Conservation (phyloP, 169 alveolate genomes). For the Plasmodium chabaudi region DNA sequence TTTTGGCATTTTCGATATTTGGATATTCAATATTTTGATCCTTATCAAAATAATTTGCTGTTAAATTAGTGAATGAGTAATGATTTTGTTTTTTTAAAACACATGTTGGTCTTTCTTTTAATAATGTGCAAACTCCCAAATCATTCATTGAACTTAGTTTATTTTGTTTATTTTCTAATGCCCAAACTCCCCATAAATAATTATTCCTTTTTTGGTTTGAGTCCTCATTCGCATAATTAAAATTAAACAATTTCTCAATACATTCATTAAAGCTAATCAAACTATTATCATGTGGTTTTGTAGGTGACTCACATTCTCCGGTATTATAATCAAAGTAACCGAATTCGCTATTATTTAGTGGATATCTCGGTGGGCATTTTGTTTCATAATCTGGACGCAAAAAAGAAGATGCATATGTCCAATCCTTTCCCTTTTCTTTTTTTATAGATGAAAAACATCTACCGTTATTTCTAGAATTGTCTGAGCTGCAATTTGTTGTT, state of each 20-base stretch:
- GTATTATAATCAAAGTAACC: slow-evolving; percentile 51
- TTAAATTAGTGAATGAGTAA: slow-evolving; percentile 47
- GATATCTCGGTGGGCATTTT: slow-evolving; percentile 70
- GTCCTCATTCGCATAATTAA: slow-evolving; percentile 9
- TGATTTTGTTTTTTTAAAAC: slow-evolving; percentile 29
- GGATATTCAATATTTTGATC: slow-evolving; percentile 37
- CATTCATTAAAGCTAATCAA: slow-evolving; percentile 13
- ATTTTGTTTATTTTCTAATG: slow-evolving; percentile 10
- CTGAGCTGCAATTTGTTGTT: slow-evolving; percentile 15
- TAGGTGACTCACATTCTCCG: slow-evolving; percentile 39
- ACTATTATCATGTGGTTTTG: neutral
- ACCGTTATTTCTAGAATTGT: slow-evolving; percentile 7
- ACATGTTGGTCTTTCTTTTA: slow-evolving; percentile 38
- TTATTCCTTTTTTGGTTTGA: neutral
- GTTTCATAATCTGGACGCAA: slow-evolving; percentile 58
- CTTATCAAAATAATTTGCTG: slow-evolving; percentile 54
- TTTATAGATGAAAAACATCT: slow-evolving; percentile 51
- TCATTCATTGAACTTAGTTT: slow-evolving; percentile 43
- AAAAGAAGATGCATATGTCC: slow-evolving; percentile 73
- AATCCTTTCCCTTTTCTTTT: slow-evolving; percentile 45
- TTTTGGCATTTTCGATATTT: slow-evolving; percentile 3
- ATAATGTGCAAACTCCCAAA: slow-evolving; percentile 27
- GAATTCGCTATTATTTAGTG: slow-evolving; percentile 54
- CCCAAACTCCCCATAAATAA: slow-evolving; percentile 69
- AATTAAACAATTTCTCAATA: slow-evolving; percentile 45